phyloP scores from a whole-genome alignment of 2,329 filamentous ascomycete species.

The Myriosclerotinia curreyana region DNA sequence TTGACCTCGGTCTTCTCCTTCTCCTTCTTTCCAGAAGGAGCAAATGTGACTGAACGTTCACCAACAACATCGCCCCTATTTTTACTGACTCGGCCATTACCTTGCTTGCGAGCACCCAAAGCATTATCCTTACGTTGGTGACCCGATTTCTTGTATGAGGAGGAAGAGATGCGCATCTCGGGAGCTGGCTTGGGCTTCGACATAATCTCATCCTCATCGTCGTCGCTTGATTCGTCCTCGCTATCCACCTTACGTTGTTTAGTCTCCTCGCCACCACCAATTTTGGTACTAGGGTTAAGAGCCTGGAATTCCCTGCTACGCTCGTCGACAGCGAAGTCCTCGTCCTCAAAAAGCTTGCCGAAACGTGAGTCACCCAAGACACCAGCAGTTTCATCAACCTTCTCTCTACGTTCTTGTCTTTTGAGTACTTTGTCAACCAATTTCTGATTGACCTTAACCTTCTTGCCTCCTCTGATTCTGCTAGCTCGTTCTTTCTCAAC shows the following conservation, averaged over 20 bases:
- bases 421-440: conserved; percentile 71
- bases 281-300: conserved; percentile 79
- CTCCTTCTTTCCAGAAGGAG: conserved; percentile 57
- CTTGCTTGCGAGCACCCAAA: conserved; percentile 55
- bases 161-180: conserved; percentile 66
- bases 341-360: conserved; percentile 82
- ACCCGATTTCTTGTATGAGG: conserved; percentile 59
- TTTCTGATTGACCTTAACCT: conserved; percentile 93
- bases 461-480: conserved; percentile 90
- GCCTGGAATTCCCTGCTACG: conserved; percentile 79
- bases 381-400: conserved; percentile 58
- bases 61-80: conserved; percentile 52
- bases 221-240: conserved; percentile 42
- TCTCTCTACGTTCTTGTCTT: conserved; percentile 58
- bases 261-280: conserved; percentile 36
- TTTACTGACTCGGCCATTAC: conserved; percentile 48
- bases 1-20: conserved; percentile 38
- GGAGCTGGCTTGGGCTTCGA: conserved; percentile 37
- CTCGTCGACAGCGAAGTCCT: conserved; percentile 91
- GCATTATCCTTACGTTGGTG: conserved; percentile 52
- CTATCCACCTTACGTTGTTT: conserved; percentile 42
- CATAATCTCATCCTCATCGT: conserved; percentile 45
- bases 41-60: conserved; percentile 70
- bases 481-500: conserved; percentile 96
- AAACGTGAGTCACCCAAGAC: conserved; percentile 85